A percentile compares a stretch with the other conserved stretches of the same genome.
Conservation (phyloP, 2,329 filamentous ascomycete genomes). For the Fusarium algeriense region DNA sequence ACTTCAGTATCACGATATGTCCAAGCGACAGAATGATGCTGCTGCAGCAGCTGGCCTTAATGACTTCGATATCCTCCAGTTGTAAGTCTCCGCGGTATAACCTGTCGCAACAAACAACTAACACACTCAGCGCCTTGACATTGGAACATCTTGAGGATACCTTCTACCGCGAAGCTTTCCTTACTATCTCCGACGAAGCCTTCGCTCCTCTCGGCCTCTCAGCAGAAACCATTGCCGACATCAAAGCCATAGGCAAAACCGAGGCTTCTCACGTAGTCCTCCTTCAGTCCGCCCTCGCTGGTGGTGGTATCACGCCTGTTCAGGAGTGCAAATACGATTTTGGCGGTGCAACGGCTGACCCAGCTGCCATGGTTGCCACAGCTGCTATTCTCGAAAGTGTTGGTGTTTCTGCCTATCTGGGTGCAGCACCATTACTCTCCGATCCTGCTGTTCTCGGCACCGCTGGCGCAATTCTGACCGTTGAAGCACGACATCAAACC, state of each 20-base stretch:
- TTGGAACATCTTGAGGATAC: slow-evolving; percentile 80
- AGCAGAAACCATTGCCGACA: slow-evolving; percentile 55
- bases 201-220: slow-evolving; percentile 66
- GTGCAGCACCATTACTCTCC: slow-evolving; percentile 74
- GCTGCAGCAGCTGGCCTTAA: slow-evolving; percentile 61
- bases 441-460: slow-evolving; percentile 71
- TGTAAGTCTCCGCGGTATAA: slow-evolving; percentile 56
- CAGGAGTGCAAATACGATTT: slow-evolving; percentile 80
- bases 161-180: slow-evolving; percentile 80
- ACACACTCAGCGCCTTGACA: slow-evolving; percentile 66
- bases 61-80: slow-evolving; percentile 70
- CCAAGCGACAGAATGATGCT: slow-evolving; percentile 64
- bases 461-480: slow-evolving; percentile 77
- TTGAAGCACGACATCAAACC: slow-evolving; percentile 80
- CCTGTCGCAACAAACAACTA: not conserved
- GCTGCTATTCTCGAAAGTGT: slow-evolving; percentile 79
- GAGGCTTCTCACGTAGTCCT: slow-evolving; percentile 64
- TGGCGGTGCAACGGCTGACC: slow-evolving; percentile 76
- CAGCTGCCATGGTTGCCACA: slow-evolving; percentile 74
- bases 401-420: slow-evolving; percentile 80
- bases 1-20: slow-evolving; percentile 60
- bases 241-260: slow-evolving; percentile 71
- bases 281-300: slow-evolving; percentile 60
- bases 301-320: slow-evolving; percentile 73
- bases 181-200: slow-evolving; percentile 72